These are phyloP conservation scores for Rhinocladiella similis DNA, from an alignment of 2,329 filamentous ascomycete species.

Conservation along the genomic window DNA sequence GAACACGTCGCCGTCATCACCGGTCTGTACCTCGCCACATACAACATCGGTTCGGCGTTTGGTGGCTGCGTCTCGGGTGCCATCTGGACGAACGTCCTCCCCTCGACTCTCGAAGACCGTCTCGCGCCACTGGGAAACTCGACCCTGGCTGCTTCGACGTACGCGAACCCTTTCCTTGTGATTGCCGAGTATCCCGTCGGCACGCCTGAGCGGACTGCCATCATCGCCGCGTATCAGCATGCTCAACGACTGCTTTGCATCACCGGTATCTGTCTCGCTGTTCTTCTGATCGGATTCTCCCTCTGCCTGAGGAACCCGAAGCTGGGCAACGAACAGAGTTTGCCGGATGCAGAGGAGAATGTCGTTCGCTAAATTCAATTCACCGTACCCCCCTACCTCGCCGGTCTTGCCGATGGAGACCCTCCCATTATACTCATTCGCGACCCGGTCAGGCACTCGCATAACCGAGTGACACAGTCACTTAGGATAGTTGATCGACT, in stretches of 20 bases:
- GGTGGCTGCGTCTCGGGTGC: constrained; percentile 62
- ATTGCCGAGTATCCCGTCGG: constrained; percentile 43
- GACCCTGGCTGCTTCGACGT: constrained; percentile 42
- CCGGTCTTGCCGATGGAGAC: no score
- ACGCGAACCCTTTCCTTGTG: constrained; percentile 44
- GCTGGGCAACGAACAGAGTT: constrained; percentile 47
- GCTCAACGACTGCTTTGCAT: constrained; percentile 52
- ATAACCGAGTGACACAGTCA: no score
- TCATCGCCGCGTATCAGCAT: constrained; percentile 47
- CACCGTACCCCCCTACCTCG: no score
- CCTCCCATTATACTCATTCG: no score
- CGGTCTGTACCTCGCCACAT: constrained; percentile 62
- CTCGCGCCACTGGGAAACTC: constrained; percentile 39
- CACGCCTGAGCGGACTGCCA: constrained; percentile 44
- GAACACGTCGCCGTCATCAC: constrained; percentile 65
- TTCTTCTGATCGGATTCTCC: constrained; percentile 48
- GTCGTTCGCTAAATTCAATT: constrained; percentile 5
- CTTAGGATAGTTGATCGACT: no score
- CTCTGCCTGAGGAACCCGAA: constrained; percentile 48
- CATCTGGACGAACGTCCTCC: constrained; percentile 62
- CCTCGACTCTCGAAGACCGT: constrained; percentile 42
- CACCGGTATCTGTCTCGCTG: constrained; percentile 50
- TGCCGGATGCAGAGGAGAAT: constrained; percentile 41
- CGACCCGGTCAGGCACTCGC: no score
- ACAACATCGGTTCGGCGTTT: constrained; percentile 62